These are phyloP conservation scores for Phylloporus sp. DNA, from an alignment of 768 basidiomycete species.

Conservation along the genomic window DNA sequence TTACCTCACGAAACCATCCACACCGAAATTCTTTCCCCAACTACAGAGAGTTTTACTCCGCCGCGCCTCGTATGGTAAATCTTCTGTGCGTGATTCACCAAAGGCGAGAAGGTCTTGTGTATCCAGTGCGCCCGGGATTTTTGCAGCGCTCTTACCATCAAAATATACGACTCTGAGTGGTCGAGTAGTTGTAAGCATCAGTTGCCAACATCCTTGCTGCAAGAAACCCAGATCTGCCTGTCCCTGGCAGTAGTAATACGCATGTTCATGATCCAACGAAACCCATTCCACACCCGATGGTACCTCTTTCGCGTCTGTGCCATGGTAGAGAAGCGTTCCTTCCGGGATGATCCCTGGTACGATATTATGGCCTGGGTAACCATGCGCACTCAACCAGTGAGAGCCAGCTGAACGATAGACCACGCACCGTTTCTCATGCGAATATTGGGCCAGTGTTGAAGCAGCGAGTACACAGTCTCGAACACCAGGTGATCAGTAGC, in stretches of 20 bases:
- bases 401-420: neutral
- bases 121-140: neutral
- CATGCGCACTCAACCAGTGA: neutral
- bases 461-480: too few species aligned
- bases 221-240: neutral
- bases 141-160: neutral
- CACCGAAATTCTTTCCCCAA: conserved; percentile 28
- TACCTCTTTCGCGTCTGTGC: neutral
- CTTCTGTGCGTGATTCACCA: conserved; percentile 21
- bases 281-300: neutral
- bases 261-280: neutral
- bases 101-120: conserved; percentile 28
- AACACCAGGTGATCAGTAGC: too few species aligned
- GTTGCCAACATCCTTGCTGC: neutral
- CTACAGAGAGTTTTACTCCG: conserved; percentile 28
- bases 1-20: conserved; percentile 35
- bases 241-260: neutral
- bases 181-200: neutral
- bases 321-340: neutral
- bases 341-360: neutral
- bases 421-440: too few species aligned
- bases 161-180: neutral
- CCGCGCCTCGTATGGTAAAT: conserved; percentile 14
- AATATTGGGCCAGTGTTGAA: too few species aligned
- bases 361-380: neutral